Evolutionary conservation across 2,329 filamentous ascomycete genomes (phyloP).

Genomic region (Aspergillus persii): DNA sequence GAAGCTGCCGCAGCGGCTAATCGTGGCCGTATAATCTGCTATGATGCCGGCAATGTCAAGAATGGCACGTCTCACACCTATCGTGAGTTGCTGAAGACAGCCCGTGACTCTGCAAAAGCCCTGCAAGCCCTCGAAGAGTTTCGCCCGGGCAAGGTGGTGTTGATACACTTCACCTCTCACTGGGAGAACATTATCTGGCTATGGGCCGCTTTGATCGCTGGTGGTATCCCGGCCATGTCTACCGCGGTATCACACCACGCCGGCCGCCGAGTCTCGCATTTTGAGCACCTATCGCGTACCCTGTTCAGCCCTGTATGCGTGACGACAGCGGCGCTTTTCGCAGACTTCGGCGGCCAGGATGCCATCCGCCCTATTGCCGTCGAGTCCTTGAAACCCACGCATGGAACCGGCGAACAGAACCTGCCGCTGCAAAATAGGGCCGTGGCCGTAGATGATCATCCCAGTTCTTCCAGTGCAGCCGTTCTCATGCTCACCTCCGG

Average conservation of each 20-base stretch:
- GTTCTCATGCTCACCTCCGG: slow-evolving; percentile 55
- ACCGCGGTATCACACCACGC: slow-evolving; percentile 30
- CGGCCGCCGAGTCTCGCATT: slow-evolving; percentile 27
- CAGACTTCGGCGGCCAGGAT: background rate
- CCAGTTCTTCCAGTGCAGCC: no score
- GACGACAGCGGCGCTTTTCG: background rate
- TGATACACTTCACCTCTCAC: slow-evolving; percentile 40
- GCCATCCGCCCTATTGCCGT: background rate
- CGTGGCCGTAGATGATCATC: no score
- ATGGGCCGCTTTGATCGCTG: slow-evolving; percentile 39
- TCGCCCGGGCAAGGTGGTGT: no score
- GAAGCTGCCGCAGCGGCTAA: no score
- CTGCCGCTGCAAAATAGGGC: background rate
- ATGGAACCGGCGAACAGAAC: background rate
- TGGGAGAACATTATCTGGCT: slow-evolving; percentile 41
- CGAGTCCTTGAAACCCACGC: background rate
- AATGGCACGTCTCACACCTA: no score
- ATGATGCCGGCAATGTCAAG: no score
- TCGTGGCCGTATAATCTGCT: no score
- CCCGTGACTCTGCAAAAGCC: no score
- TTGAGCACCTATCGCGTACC: slow-evolving; percentile 26
- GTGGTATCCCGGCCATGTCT: slow-evolving; percentile 37
- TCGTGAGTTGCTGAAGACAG: no score
- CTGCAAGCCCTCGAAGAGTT: no score
- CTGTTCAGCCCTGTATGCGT: slow-evolving; percentile 7